Conservation (phyloP, 108 stramenopile genomes). For the Pseudonitzschia multiseries region DNA sequence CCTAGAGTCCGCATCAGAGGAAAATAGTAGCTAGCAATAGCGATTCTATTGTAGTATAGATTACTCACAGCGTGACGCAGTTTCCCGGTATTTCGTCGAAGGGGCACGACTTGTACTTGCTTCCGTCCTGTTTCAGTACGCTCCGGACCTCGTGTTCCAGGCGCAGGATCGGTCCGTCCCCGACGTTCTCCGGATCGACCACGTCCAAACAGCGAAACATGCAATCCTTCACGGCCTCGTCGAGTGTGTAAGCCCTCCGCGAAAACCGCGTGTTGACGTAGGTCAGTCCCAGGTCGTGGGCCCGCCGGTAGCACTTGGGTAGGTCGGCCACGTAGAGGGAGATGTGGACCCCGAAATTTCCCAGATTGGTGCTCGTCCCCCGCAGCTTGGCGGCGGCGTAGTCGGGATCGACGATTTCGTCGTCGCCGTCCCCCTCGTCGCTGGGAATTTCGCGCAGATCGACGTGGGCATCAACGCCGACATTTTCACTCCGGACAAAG, state of each 20-base stretch:
- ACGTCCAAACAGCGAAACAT: constrained; percentile 71
- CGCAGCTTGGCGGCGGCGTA: constrained; percentile 22
- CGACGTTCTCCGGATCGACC: constrained; percentile 51
- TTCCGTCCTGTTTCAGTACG: constrained; percentile 54
- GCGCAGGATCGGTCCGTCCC: constrained; percentile 52
- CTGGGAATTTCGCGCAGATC: constrained; percentile 43
- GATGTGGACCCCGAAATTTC: constrained; percentile 57
- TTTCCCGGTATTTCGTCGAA: constrained; percentile 41
- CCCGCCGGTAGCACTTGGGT: constrained; percentile 41
- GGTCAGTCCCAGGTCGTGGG: constrained; percentile 32
- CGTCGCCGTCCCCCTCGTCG: constrained; percentile 20
- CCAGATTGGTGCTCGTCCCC: constrained; percentile 19
- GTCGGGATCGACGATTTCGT: constrained; percentile 23
- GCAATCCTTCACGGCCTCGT: constrained; percentile 36
- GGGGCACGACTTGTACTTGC: constrained; percentile 73
- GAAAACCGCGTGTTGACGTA: constrained; percentile 57
- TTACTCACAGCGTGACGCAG: neutral
- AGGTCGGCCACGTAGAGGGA: constrained; percentile 53
- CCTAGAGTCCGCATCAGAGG: no score
- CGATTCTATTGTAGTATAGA: neutral
- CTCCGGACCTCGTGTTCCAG: constrained; percentile 72
- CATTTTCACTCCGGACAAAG: constrained; percentile 49
- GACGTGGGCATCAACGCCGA: constrained; percentile 38
- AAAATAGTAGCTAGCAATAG: no score
- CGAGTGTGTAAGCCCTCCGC: constrained; percentile 29